A percentile compares a stretch with the other conserved stretches of the same genome.
phyloP scores from a whole-genome alignment of 371 early-diverging fungal species.

The Mortierella sp. region DNA sequence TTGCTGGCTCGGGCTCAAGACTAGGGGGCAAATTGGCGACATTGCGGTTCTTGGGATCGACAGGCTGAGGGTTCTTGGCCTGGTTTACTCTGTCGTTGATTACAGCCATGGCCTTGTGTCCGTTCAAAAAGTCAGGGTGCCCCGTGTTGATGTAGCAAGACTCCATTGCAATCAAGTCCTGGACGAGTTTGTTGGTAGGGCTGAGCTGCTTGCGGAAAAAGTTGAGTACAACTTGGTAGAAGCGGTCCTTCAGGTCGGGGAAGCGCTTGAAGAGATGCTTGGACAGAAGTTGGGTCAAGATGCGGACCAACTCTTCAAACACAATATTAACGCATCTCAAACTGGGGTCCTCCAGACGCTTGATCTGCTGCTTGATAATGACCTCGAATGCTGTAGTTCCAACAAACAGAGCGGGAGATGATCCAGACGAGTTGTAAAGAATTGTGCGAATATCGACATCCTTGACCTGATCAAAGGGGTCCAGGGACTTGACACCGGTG shows the following conservation, averaged over 20 bases:
- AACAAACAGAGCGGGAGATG: conserved; percentile 97
- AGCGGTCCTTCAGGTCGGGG: conserved; percentile 92
- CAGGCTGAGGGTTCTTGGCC: conserved; percentile 64
- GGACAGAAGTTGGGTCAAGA: conserved; percentile 89
- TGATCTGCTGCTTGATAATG: conserved; percentile 97
- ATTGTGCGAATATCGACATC: conserved; percentile 98
- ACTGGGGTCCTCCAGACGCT: conserved; percentile 96
- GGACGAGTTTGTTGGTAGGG: conserved; percentile 96
- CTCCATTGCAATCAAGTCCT: conserved; percentile 94
- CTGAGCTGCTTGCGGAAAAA: conserved; percentile 90
- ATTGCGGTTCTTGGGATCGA: conserved; percentile 67
- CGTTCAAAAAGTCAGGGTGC: conserved; percentile 98
- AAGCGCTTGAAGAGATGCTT: conserved; percentile 96
- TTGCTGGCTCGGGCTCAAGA: conserved; percentile 65
- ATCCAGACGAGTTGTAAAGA: conserved; percentile 97
- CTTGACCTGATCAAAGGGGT: conserved; percentile 97
- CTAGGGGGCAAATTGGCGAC: conserved; percentile 58
- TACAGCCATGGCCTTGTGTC: conserved; percentile 95
- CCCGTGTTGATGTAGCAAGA: conserved; percentile 98
- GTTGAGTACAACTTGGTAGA: conserved; percentile 92
- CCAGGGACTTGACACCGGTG: conserved; percentile 91
- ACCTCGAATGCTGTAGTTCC: conserved; percentile 98
- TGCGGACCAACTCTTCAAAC: conserved; percentile 97
- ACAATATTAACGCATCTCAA: conserved; percentile 94
- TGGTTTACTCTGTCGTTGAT: conserved; percentile 89